Percentiles rank a stretch among this genome's conserved stretches.
These are phyloP conservation scores for Trypanosoma conorhini DNA, from an alignment of 208 protist genomes.

Conservation along the genomic window DNA sequence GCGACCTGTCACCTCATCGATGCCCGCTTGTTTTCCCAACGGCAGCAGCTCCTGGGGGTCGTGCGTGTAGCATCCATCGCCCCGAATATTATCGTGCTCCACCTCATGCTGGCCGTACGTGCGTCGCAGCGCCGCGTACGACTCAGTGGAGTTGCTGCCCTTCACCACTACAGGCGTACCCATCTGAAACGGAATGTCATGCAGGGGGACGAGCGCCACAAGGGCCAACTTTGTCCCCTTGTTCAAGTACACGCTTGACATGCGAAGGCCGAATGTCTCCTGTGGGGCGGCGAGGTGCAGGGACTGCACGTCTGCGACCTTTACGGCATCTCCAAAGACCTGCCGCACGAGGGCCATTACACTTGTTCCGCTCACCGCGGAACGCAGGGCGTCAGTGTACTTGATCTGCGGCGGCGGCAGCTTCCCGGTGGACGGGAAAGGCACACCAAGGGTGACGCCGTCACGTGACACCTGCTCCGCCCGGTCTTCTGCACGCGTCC, in stretches of 20 bases:
- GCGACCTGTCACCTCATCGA: constrained; percentile 56
- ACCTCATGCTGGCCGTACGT: constrained; percentile 89
- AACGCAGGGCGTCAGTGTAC: constrained; percentile 62
- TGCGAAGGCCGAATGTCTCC: constrained; percentile 75
- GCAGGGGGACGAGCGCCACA: constrained; percentile 70
- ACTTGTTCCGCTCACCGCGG: constrained; percentile 71
- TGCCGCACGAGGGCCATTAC: constrained; percentile 83
- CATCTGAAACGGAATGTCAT: constrained; percentile 81
- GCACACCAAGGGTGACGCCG: constrained; percentile 76
- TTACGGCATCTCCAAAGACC: constrained; percentile 83
- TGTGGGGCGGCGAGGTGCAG: constrained; percentile 68
- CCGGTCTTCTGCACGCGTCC: constrained; percentile 57
- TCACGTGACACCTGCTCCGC: constrained; percentile 34
- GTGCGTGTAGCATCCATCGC: constrained; percentile 81
- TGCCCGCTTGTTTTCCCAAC: constrained; percentile 60
- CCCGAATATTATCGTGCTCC: constrained; percentile 60
- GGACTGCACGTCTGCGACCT: constrained; percentile 50
- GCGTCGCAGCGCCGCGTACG: constrained; percentile 57
- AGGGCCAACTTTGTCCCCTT: constrained; percentile 82
- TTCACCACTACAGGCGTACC: constrained; percentile 73
- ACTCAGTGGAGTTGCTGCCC: constrained; percentile 71
- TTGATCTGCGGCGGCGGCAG: constrained; percentile 60
- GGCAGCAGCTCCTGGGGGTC: constrained; percentile 66
- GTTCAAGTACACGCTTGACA: constrained; percentile 75
- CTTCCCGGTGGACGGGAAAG: constrained; percentile 45